A percentile compares a stretch with the other conserved stretches of the same genome.
Evolutionary conservation across 495 filamentous ascomycete genomes (phyloP).

Genomic region (Bryoglossum gracile): DNA sequence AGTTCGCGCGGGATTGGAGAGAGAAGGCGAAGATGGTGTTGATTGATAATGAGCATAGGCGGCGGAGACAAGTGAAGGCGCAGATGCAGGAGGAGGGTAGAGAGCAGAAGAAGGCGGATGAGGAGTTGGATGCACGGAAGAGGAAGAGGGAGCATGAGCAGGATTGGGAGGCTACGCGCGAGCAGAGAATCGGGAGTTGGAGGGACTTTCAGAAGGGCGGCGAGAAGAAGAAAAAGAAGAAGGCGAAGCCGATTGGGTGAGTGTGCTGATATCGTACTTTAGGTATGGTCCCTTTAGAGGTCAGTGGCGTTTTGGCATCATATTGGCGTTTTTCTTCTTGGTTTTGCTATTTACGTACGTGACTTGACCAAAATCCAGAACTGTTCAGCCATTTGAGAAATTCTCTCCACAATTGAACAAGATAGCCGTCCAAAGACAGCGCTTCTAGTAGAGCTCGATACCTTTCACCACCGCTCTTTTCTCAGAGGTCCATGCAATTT

Average conservation of each 20-base stretch:
- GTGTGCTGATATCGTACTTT: no score
- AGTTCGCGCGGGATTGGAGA: conserved; percentile 78
- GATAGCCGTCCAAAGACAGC: no score
- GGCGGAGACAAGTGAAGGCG: conserved; percentile 80
- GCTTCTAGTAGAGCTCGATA: no score
- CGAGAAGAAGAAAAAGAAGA: conserved; percentile 85
- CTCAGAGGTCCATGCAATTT: no score
- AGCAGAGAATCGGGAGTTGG: conserved; percentile 91
- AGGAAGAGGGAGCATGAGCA: conserved; percentile 87
- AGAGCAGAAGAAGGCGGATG: conserved; percentile 78
- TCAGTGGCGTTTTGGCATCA: not conserved
- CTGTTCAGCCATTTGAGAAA: no score
- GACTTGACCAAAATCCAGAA: no score
- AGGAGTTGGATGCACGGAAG: conserved; percentile 81
- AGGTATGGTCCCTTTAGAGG: not conserved
- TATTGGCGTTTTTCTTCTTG: not conserved
- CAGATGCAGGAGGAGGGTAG: conserved; percentile 95
- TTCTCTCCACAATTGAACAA: no score
- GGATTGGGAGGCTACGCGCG: conserved; percentile 88
- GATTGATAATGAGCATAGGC: conserved; percentile 82
- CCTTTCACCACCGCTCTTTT: no score
- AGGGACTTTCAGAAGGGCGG: conserved; percentile 75
- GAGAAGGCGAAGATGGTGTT: conserved; percentile 89
- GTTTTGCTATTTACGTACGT: no score
- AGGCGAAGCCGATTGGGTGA: conserved; percentile 74